A percentile compares a stretch with the other conserved stretches of the same genome.
phyloP scores from a whole-genome alignment of 371 early-diverging fungal genomes.

The Mucor ambiguus region DNA sequence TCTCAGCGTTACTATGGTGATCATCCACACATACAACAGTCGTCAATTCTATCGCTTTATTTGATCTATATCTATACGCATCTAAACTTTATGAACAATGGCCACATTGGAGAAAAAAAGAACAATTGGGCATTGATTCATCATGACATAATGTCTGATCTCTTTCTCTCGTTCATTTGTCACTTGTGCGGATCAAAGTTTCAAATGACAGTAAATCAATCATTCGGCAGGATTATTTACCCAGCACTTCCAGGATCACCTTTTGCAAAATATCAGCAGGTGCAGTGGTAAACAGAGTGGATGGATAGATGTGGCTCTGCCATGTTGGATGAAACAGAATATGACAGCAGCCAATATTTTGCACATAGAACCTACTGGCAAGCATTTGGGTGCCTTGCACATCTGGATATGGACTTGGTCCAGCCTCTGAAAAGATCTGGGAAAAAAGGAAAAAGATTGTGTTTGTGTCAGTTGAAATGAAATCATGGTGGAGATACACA shows the following conservation, averaged over 20 bases:
- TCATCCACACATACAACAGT: not conserved
- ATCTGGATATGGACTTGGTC: slow-evolving; percentile 84
- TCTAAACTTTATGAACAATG: not conserved
- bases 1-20: too few relatives aligned
- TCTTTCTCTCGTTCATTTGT: not conserved
- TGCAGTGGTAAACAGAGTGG: slow-evolving; percentile 84
- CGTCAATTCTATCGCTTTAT: not conserved
- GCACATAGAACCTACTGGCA: slow-evolving; percentile 60
- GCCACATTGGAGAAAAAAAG: not conserved
- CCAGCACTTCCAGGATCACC: slow-evolving; percentile 32
- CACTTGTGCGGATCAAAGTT: not conserved
- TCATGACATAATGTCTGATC: slow-evolving; percentile 5
- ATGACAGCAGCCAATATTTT: slow-evolving; percentile 84
- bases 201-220: not conserved
- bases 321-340: slow-evolving; percentile 84
- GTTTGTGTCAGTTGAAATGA: not conserved
- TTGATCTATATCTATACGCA: too few relatives aligned
- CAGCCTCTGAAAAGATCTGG: slow-evolving; percentile 61
- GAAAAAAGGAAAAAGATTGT: too few relatives aligned
- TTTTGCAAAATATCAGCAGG: slow-evolving; percentile 62
- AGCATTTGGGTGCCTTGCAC: slow-evolving; percentile 79
- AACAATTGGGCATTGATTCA: not conserved
- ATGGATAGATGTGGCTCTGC: slow-evolving; percentile 88
- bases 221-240: not conserved
- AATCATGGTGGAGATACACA: not conserved